phyloP scores from a whole-genome alignment of 352 stramenopile genomes.

The Globisporangium acanthophoron region DNA sequence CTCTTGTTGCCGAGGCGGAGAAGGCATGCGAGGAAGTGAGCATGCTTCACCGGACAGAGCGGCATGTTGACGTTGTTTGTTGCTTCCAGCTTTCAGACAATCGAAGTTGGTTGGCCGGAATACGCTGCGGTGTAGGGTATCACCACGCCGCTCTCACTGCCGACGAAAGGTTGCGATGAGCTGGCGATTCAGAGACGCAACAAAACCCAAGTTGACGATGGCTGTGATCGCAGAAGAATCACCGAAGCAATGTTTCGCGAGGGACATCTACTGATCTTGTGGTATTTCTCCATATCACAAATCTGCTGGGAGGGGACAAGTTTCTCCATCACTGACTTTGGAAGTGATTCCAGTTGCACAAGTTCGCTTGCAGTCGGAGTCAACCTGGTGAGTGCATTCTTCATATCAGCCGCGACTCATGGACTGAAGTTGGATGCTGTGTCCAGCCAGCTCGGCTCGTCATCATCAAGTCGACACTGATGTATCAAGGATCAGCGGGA shows the following conservation, averaged over 20 bases:
- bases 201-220: not conserved
- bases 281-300: constrained; percentile 12
- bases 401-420: not conserved
- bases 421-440: not conserved
- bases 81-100: constrained; percentile 9
- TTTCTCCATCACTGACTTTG: not conserved
- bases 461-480: constrained; percentile 33
- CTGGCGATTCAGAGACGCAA: not conserved
- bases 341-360: constrained; percentile 19
- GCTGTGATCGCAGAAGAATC: constrained; percentile 12
- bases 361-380: constrained; percentile 34
- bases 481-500: constrained; percentile 22
- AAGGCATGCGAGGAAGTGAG: not conserved
- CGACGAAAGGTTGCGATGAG: constrained; percentile 18
- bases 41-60: not conserved
- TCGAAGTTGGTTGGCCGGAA: constrained; percentile 6
- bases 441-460: constrained; percentile 31
- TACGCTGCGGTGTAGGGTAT: constrained; percentile 24
- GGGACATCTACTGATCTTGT: constrained; percentile 24
- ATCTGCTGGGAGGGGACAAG: not conserved
- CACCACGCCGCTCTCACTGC: constrained; percentile 27
- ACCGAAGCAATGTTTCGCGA: constrained; percentile 26
- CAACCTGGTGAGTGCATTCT: constrained; percentile 27
- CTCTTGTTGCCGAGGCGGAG: constrained; percentile 2
- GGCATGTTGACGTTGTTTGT: not conserved